phyloP scores from a whole-genome alignment of 1,284 basidiomycete species.

The Stygiomarasmius scandens region DNA sequence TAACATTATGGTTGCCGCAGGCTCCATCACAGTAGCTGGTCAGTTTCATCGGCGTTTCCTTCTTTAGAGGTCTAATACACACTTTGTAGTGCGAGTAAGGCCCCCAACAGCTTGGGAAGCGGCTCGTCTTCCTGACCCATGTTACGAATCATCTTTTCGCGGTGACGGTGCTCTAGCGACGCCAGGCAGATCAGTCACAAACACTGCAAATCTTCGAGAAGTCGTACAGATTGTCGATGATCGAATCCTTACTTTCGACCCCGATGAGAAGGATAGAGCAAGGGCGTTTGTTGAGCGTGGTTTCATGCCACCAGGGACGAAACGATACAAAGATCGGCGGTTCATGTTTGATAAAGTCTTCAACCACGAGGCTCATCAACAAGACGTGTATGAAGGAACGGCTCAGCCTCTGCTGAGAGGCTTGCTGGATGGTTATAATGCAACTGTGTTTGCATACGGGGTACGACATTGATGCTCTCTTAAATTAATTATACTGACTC shows the following conservation, averaged over 20 bases:
- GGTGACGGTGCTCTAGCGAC: conserved; percentile 79
- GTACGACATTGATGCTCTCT: conserved; percentile 53
- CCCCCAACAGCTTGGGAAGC: conserved; percentile 86
- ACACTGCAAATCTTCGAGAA: conserved; percentile 64
- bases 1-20: conserved; percentile 73
- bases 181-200: conserved; percentile 52
- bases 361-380: conserved; percentile 75
- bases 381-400: conserved; percentile 85
- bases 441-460: conserved; percentile 96
- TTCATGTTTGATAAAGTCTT: conserved; percentile 97
- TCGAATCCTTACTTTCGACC: conserved; percentile 93
- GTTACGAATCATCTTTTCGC: conserved; percentile 69
- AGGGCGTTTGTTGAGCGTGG: conserved; percentile 78
- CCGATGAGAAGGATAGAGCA: conserved; percentile 81
- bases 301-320: conserved; percentile 81
- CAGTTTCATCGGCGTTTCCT: conserved; percentile 23
- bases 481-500: conserved; percentile 16
- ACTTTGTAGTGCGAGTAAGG: conserved; percentile 80
- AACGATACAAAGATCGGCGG: conserved; percentile 89
- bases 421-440: conserved; percentile 92
- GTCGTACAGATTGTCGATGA: conserved; percentile 83
- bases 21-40: conserved; percentile 88
- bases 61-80: conserved; percentile 3
- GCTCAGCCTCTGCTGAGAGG: conserved; percentile 82
- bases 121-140: conserved; percentile 74